Percentiles rank a stretch among this genome's conserved stretches.
These are phyloP conservation scores for Dactylellina haptotyla DNA, from an alignment of 2,329 filamentous ascomycete species.

Conservation along the genomic window DNA sequence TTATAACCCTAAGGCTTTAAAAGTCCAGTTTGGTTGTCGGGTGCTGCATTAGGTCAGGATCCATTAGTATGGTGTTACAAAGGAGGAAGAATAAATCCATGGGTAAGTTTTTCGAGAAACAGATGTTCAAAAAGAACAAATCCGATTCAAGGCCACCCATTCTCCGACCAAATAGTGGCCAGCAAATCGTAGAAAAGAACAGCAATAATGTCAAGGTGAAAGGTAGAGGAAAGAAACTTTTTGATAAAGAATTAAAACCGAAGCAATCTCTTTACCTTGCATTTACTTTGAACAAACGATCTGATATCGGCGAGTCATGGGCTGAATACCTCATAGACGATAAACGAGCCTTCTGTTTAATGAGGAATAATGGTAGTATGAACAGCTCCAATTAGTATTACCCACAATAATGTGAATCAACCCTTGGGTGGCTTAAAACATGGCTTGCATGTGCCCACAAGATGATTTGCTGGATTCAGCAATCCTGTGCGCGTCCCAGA, in stretches of 20 bases:
- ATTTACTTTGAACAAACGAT: conserved; percentile 12
- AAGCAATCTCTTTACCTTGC: conserved; percentile 31
- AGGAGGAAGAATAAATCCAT: conserved; percentile 48
- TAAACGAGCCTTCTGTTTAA: conserved; percentile 41
- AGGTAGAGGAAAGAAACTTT: conserved; percentile 20
- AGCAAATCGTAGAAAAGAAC: conserved; percentile 37
- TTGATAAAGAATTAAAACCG: conserved; percentile 30
- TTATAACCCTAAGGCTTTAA: conserved; percentile 1
- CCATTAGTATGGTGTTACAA: conserved; percentile 52
- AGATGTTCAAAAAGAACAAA: conserved; percentile 47
- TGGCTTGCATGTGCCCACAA: conserved; percentile 50
- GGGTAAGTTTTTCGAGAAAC: conserved; percentile 35
- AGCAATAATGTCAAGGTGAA: conserved; percentile 4
- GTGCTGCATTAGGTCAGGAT: conserved; percentile 42
- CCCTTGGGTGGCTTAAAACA: conserved; percentile 53
- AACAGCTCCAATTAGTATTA: conserved; percentile 48
- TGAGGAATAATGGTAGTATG: conserved; percentile 20
- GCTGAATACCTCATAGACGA: conserved; percentile 32
- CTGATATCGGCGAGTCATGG: conserved; percentile 47
- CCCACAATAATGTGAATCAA: conserved; percentile 49
- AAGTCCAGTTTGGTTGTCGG: conserved; percentile 23
- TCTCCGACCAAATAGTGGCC: conserved; percentile 17
- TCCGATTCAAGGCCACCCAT: conserved; percentile 37
- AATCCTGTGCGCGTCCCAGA: conserved; percentile 41
- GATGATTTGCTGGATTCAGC: conserved; percentile 48